A percentile compares a stretch with the other conserved stretches of the same genome.
Evolutionary conservation across 768 basidiomycete genomes (phyloP).

Genomic region (Gymnopilus dilepis): DNA sequence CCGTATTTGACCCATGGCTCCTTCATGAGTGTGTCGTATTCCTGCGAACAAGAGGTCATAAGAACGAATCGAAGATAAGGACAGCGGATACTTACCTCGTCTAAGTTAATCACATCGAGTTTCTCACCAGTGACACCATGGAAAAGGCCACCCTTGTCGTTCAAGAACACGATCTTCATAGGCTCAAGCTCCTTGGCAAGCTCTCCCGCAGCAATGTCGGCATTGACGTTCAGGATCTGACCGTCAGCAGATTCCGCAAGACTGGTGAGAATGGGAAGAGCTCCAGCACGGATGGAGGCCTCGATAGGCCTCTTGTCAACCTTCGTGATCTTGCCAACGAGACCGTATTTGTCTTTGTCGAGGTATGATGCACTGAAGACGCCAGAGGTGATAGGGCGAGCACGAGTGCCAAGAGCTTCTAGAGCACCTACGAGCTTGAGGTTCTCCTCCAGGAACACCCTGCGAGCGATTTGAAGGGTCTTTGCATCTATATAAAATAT

Average conservation of each 20-base stretch:
- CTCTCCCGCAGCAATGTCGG: slow-evolving; percentile 98
- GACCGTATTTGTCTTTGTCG: slow-evolving; percentile 91
- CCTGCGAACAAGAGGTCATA: slow-evolving; percentile 49
- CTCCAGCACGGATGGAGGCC: slow-evolving; percentile 94
- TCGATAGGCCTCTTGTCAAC: slow-evolving; percentile 97
- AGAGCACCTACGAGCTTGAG: slow-evolving; percentile 91
- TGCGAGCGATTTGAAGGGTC: slow-evolving; percentile 92
- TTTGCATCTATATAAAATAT: slow-evolving; percentile 75
- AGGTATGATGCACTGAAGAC: slow-evolving; percentile 98
- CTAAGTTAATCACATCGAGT: slow-evolving; percentile 94
- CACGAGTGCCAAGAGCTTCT: slow-evolving; percentile 94
- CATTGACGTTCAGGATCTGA: slow-evolving; percentile 99
- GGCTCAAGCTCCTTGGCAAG: slow-evolving; percentile 98
- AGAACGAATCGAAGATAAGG: not conserved
- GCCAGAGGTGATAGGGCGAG: slow-evolving; percentile 96
- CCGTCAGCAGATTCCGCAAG: slow-evolving; percentile 94
- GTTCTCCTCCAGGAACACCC: slow-evolving; percentile 98
- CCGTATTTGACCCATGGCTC: slow-evolving; percentile 99
- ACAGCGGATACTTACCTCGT: slow-evolving; percentile 66
- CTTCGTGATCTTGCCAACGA: slow-evolving; percentile 93
- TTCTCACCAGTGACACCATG: slow-evolving; percentile 98
- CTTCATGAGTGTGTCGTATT: slow-evolving; percentile 96
- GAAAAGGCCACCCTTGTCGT: slow-evolving; percentile 98
- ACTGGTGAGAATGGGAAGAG: slow-evolving; percentile 93
- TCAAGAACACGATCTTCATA: slow-evolving; percentile 97